phyloP scores from a whole-genome alignment of 345 rosid genomes.

The Melastoma malabathricum region DNA sequence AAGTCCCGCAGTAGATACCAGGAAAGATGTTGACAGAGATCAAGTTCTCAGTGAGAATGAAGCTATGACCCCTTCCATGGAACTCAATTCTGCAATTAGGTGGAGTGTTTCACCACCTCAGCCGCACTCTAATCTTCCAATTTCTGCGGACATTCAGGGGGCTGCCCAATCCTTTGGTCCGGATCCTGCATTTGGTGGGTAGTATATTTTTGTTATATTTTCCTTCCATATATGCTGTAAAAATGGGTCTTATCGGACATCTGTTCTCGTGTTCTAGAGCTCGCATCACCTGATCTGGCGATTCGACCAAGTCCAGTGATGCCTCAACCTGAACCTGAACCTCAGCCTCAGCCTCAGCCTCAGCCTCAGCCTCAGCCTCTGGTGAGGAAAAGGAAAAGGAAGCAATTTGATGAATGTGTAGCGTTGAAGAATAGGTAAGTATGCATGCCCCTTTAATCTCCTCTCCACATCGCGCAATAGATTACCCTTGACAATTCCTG shows the following conservation, averaged over 20 bases:
- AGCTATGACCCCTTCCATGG: conserved; percentile 22
- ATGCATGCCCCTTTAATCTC: not conserved
- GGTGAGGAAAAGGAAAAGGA: conserved; percentile 27
- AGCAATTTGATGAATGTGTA: conserved; percentile 36
- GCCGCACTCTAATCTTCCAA: conserved; percentile 33
- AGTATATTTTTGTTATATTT: not conserved
- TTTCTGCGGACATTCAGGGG: conserved; percentile 25
- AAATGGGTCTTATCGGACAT: not conserved
- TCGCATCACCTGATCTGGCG: conserved; percentile 38
- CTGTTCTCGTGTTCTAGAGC: conserved; percentile 21
- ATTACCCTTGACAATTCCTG: not conserved
- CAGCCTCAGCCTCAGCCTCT: conserved; percentile 22
- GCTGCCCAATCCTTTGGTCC: conserved; percentile 13
- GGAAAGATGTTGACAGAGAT: conserved; percentile 17
- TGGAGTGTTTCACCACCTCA: conserved; percentile 22
- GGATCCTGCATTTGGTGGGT: conserved; percentile 33
- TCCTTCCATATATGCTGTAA: not conserved
- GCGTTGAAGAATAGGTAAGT: conserved; percentile 44
- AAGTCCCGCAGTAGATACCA: conserved; percentile 15
- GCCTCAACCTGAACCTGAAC: too few relatives aligned
- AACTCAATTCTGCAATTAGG: conserved; percentile 25
- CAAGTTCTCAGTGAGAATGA: conserved; percentile 29
- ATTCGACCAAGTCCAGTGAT: conserved; percentile 46
- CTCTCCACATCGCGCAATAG: not conserved
- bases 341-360: too few relatives aligned